Base-by-base conservation (phyloP, 257 asterid genomes). In the Linaria vulgaris region DNA sequence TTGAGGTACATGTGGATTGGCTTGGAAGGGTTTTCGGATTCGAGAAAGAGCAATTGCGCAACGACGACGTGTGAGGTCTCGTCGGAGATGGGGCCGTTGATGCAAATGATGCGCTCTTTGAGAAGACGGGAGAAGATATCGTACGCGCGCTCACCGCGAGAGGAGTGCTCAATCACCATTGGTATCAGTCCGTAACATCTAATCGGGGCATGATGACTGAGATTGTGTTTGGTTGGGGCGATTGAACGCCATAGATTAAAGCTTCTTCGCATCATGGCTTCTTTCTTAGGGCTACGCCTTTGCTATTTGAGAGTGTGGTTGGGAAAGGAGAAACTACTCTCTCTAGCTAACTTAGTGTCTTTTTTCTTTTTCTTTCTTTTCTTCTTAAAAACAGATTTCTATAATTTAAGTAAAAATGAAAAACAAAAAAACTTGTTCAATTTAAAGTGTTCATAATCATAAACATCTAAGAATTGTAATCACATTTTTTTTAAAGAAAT, bases 131-230 rank as follows among this genome's bases (percentile, higher is more conserved):
- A 91, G 76, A 88, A 91, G 20, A 91, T 91, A 70, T 91, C 98
- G 71, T 91, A 91, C 19, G 96, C 95, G 56, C 98, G 81, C 68
- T 91, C 98, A 21, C 96, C 98, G 46, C 95, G 66, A 4, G 96
- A 83, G 11, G 98, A 88, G 66, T 88, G 96, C 76, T 91, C 96
- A 52, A 91, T 83, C 69, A 91, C 98, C 96, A 86, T 91, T 0
- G 98, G 96, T 43, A 88, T 79, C 71, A 84, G 71, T 27, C 92
- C 79, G 69, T 81, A 91, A 12, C 71, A 62, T 66, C 96, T 77
- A 6, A 27, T 27, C 6, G 34, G 34, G 71, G 78, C 45, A 9
- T 72, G 60, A 24, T 37, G 21, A 4, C 1, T 49, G 41, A 6
- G 12, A 15, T 3, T 5, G 49, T 2, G 58, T 56, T 44, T 5